Evolutionary conservation across 768 basidiomycete species (phyloP), one percentile per base, ranked within the genome.

Genomic region (Saitozyma sp.): DNA sequence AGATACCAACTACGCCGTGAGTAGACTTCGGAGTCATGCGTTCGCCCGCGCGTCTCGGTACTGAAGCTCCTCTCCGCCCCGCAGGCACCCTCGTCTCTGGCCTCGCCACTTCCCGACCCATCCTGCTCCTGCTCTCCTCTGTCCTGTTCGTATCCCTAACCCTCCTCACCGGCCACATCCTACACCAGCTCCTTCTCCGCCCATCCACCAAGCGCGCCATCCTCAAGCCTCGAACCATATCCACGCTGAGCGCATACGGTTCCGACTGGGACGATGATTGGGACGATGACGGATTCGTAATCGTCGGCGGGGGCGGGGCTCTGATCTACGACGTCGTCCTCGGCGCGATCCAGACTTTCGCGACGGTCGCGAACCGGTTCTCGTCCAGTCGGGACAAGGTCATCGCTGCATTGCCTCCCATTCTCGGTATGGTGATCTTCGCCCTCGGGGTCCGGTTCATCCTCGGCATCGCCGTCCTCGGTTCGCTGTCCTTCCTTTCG

Each of bases 1-100:
- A 66, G 71, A 20, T 76, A 74, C 50, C 66, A 51, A n/a, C 55
- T 76, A 8, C 66, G 67, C 19, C 60, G 75, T 65, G 51, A 60
- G 68, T 69, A 6, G 29, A 29, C 29, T 10, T 19, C 14, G 20
- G 16, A 50, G n/a, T 9, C 14, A 60, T 11, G 17, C 17, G 3
- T 52, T 10, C 8, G 14, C 6, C 10, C 14, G 49, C 41, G 5
- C 45, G n/a, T 46, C 45, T 17, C 9, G 13, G 45, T 46, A 17
- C 50, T 53, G 59, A 53, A 29, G 51, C 10, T 42, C 37, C 8
- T 50, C 29, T 29, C 2, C 29, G 5, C 5, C 5, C 40, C 17
- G 17, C 56, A 72, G 70, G 70, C 53, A 75, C 74, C 8, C 67
- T 70, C 9, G 63, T 71, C 14, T 73, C 74, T 13, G 74, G 74